A percentile compares a stretch with the other conserved stretches of the same genome.
These are phyloP conservation scores for Russula lepida DNA, from an alignment of 768 basidiomycete species.

Conservation along the genomic window DNA sequence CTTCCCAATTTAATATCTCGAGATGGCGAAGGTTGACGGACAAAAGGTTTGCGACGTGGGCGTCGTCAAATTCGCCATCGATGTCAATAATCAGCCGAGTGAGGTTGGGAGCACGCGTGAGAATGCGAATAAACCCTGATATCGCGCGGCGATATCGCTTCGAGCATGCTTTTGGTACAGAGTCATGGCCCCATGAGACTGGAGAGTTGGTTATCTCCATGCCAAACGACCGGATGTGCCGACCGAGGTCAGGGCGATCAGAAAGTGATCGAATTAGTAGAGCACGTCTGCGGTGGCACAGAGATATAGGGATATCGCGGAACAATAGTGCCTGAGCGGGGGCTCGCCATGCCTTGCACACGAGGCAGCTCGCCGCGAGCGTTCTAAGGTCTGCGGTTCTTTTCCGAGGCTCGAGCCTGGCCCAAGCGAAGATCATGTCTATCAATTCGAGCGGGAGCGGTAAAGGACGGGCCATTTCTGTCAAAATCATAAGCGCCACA, in stretches of 20 bases:
- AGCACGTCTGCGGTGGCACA: conserved; percentile 5
- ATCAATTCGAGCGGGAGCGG: conserved; percentile 10
- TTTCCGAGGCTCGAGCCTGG: conserved; percentile 2
- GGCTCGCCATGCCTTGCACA: conserved; percentile 13
- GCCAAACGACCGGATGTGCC: conserved; percentile 14
- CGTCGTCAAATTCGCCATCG: conserved; percentile 10
- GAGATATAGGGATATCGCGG: conserved; percentile 12
- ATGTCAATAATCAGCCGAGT: conserved; percentile 13
- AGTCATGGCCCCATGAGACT: conserved; percentile 4
- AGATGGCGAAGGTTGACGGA: conserved; percentile 13
- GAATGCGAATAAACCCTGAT: conserved; percentile 9
- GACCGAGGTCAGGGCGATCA: conserved; percentile 5
- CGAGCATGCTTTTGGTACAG: not conserved
- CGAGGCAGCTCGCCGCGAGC: conserved; percentile 8
- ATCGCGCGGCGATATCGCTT: conserved; percentile 4
- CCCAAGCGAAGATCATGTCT: conserved; percentile 15
- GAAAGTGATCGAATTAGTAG: conserved; percentile 1
- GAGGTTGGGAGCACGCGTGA: conserved; percentile 7
- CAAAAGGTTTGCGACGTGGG: not conserved
- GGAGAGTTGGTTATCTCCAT: conserved; percentile 11
- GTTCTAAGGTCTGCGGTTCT: conserved; percentile 2
- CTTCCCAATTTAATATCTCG: conserved; percentile 15
- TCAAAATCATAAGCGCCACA: not conserved
- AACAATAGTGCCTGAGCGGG: conserved; percentile 10
- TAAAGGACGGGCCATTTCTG: not conserved